Evolutionary conservation across 306 rosid species (phyloP).

Genomic region (Castanea crenata): DNA sequence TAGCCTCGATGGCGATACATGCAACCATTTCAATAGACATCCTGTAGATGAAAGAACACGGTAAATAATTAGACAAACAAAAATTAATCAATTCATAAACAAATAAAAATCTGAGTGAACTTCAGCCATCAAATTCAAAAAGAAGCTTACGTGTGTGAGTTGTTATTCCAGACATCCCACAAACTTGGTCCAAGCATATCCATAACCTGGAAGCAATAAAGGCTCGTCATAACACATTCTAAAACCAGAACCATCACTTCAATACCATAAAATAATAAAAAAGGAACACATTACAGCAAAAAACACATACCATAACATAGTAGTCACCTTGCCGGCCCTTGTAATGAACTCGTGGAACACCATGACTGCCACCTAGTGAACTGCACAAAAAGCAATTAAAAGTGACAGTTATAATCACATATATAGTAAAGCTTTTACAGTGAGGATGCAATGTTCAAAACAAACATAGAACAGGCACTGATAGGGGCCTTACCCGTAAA

Average conservation of each 20-base stretch:
- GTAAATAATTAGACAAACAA: not conserved
- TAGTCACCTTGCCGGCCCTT: constrained; percentile 87
- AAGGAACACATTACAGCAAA: constrained; percentile 4
- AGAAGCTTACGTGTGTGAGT: constrained; percentile 62
- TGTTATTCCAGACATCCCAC: constrained; percentile 89
- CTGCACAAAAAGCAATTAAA: constrained; percentile 36
- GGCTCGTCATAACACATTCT: constrained; percentile 20
- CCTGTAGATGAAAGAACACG: constrained; percentile 36
- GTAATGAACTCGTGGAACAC: constrained; percentile 86
- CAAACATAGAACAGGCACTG: constrained; percentile 5
- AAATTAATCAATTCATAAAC: not conserved
- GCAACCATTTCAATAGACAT: constrained; percentile 98
- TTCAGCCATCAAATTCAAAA: constrained; percentile 2
- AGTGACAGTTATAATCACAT: constrained; percentile 7
- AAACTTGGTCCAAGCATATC: constrained; percentile 96
- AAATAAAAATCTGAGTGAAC: not conserved
- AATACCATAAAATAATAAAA: constrained; percentile 11
- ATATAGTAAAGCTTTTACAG: not conserved
- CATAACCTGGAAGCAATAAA: constrained; percentile 63
- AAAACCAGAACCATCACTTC: constrained; percentile 10
- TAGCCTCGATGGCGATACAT: constrained; percentile 96
- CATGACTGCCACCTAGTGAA: constrained; percentile 94
- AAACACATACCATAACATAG: constrained; percentile 72
- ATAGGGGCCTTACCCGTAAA: constrained; percentile 66
- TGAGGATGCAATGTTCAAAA: not conserved